Evolutionary conservation across 1,284 basidiomycete genomes (phyloP).

Genomic region (Tetrapyrgos nigripes): DNA sequence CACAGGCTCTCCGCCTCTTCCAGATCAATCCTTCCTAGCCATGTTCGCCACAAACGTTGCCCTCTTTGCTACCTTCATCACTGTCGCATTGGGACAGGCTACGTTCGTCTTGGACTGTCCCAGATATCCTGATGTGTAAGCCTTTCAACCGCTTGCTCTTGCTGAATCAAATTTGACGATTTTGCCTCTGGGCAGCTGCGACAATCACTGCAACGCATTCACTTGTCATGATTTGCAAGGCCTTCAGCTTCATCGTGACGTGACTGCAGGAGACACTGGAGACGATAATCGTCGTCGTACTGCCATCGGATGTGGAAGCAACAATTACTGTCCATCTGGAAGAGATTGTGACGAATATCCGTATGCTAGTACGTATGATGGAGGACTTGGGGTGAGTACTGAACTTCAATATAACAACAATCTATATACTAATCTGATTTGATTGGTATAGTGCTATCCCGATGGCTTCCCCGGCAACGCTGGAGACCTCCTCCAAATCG

Average conservation of each 20-base stretch:
- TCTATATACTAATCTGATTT: too few relatives aligned
- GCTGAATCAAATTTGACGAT: too few relatives aligned
- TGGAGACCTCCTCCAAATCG: neutral
- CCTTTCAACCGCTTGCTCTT: neutral
- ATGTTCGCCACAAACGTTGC: neutral
- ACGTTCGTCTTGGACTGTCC: neutral
- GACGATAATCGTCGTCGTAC: neutral
- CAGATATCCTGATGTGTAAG: neutral
- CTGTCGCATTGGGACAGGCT: neutral
- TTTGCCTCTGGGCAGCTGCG: neutral
- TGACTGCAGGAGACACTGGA: neutral
- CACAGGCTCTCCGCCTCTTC: too few relatives aligned
- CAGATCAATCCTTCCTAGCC: neutral
- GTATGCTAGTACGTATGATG: neutral
- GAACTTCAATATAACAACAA: too few relatives aligned
- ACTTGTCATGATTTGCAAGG: neutral
- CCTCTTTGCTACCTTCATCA: neutral
- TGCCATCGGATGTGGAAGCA: neutral
- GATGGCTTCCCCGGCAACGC: neutral
- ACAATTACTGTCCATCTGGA: neutral
- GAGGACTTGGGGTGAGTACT: neutral
- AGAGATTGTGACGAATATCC: neutral
- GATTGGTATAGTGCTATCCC: neutral
- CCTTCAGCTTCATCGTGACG: neutral
- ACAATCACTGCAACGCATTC: neutral